A percentile compares a stretch with the other conserved stretches of the same genome.
Evolutionary conservation across 2,329 filamentous ascomycete species (phyloP).

Genomic region (Trichophyton mentagrophytes): DNA sequence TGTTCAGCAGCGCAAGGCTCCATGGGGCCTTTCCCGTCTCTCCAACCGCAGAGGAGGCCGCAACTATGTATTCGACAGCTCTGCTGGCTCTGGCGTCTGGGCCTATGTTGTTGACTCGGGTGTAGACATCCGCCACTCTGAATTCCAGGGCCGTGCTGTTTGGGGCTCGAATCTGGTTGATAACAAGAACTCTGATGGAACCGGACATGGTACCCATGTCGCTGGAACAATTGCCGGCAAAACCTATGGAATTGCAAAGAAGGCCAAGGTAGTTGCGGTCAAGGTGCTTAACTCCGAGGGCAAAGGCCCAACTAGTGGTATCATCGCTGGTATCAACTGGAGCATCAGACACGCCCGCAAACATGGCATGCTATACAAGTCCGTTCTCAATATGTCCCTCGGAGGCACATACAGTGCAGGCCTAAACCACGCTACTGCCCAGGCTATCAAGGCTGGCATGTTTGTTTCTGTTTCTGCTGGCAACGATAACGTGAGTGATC

Average conservation of each 20-base stretch:
- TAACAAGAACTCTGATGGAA: constrained; percentile 13
- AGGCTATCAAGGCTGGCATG: constrained; percentile 25
- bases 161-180: constrained; percentile 23
- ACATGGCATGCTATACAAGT: constrained; percentile 19
- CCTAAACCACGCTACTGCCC: constrained; percentile 28
- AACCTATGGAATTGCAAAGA: constrained; percentile 28
- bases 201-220: constrained; percentile 30
- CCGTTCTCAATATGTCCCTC: constrained; percentile 25
- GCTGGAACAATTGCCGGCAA: constrained; percentile 24
- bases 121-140: constrained; percentile 21
- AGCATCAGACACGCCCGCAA: constrained; percentile 21
- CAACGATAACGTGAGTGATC: constrained; percentile 21
- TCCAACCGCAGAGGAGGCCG: constrained; percentile 14
- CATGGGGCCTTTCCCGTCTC: constrained; percentile 26
- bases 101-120: constrained; percentile 29
- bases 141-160: constrained; percentile 26
- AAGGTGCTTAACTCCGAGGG: constrained; percentile 38
- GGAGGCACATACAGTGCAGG: constrained; percentile 25
- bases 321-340: constrained; percentile 39
- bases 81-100: constrained; percentile 23
- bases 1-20: constrained; percentile 15
- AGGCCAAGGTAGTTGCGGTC: constrained; percentile 32
- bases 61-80: constrained; percentile 25
- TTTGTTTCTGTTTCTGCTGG: constrained; percentile 31
- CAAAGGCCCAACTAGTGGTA: constrained; percentile 32